Evolutionary conservation across 345 rosid genomes (phyloP).

Genomic region (Euphorbia tirucalli): DNA sequence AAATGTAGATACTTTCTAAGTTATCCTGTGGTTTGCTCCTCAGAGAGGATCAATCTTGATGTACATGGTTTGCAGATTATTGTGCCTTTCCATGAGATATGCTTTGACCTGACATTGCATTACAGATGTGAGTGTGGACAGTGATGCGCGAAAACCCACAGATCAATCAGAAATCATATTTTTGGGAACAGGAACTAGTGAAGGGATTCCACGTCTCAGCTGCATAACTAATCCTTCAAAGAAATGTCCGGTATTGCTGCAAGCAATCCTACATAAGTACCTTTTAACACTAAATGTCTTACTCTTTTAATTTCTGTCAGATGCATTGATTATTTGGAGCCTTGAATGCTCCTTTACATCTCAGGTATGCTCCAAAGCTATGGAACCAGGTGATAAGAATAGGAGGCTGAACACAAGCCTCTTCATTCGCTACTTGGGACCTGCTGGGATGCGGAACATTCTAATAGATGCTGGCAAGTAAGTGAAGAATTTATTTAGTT

Average conservation of each 20-base stretch:
- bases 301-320: slow-evolving; percentile 1
- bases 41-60: neutral
- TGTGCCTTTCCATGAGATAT: slow-evolving; percentile 1
- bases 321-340: slow-evolving; percentile 13
- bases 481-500: slow-evolving; percentile 34
- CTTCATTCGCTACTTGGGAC: slow-evolving; percentile 57
- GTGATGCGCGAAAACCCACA: slow-evolving; percentile 23
- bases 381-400: slow-evolving; percentile 68
- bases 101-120: slow-evolving; percentile 16
- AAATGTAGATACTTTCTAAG: neutral
- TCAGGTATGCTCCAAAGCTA: slow-evolving; percentile 81
- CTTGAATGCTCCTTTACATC: slow-evolving; percentile 15
- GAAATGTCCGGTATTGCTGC: slow-evolving; percentile 64
- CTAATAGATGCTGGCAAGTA: slow-evolving; percentile 91
- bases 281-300: neutral
- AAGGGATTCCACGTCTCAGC: slow-evolving; percentile 94
- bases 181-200: slow-evolving; percentile 91
- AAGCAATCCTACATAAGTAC: neutral
- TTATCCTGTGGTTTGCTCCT: neutral
- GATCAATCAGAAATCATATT: slow-evolving; percentile 72
- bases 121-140: slow-evolving; percentile 41
- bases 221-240: slow-evolving; percentile 76
- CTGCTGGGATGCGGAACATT: slow-evolving; percentile 51
- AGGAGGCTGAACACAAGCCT: slow-evolving; percentile 77
- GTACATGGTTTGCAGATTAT: slow-evolving; percentile 1